A percentile compares a stretch with the other conserved stretches of the same genome.
Evolutionary conservation across 2,329 filamentous ascomycete species (phyloP).

Genomic region (Bimuria novae-zelandiae): DNA sequence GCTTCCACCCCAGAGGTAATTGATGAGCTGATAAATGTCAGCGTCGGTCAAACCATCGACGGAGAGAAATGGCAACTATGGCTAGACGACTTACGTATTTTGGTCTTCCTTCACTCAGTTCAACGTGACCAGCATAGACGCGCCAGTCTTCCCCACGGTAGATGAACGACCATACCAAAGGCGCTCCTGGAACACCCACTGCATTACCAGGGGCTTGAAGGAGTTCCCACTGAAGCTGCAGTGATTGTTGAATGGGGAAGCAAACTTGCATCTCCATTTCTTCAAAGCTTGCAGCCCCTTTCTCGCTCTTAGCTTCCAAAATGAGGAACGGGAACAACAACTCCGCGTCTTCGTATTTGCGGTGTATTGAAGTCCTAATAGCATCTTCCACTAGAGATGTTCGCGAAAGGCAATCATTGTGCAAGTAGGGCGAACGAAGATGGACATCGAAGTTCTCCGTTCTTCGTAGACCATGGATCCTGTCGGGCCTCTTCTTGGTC

Average conservation of each 20-base stretch:
- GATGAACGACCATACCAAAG: constrained; percentile 23
- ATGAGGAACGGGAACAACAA: constrained; percentile 26
- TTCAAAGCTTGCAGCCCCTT: constrained; percentile 17
- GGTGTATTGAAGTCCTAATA: constrained; percentile 16
- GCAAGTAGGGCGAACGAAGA: constrained; percentile 10
- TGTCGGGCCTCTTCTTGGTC: constrained; percentile 19
- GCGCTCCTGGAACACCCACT: constrained; percentile 20
- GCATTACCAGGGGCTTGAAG: constrained; percentile 14
- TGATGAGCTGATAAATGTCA: constrained; percentile 9
- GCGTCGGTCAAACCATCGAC: not conserved
- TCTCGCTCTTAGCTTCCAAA: constrained; percentile 22
- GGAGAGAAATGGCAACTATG: not conserved
- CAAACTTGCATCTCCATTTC: constrained; percentile 23
- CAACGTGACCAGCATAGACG: constrained; percentile 20
- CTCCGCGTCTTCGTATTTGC: constrained; percentile 15
- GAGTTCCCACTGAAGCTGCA: constrained; percentile 20
- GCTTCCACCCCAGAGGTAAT: constrained; percentile 22
- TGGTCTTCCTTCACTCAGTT: constrained; percentile 5
- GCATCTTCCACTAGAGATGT: constrained; percentile 8
- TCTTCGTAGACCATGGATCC: constrained; percentile 16
- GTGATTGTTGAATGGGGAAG: constrained; percentile 17
- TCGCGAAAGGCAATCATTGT: constrained; percentile 1
- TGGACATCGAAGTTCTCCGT: constrained; percentile 16
- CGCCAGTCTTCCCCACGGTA: constrained; percentile 23
- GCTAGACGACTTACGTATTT: constrained; percentile 8